A percentile compares a stretch with the other conserved stretches of the same genome.
phyloP scores from a whole-genome alignment of 1,139 yeast species.

The Suhomyces coccinellae region DNA sequence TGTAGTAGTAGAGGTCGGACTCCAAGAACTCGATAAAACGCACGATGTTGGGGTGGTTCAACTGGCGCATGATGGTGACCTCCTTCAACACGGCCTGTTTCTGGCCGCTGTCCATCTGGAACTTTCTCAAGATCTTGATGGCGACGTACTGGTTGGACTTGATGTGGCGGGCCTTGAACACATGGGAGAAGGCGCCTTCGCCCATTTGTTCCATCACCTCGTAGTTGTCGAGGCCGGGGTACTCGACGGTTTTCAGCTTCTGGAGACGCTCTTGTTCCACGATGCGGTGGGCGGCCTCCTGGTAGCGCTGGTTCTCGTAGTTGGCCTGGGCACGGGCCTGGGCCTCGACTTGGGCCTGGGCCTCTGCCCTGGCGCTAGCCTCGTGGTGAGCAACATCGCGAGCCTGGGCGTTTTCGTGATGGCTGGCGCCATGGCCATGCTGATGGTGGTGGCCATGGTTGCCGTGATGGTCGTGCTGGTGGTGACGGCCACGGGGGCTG shows the following conservation, averaged over 20 bases:
- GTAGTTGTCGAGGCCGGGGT: slow-evolving; percentile 48
- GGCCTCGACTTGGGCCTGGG: slow-evolving; percentile 12
- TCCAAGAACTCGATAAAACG: slow-evolving; percentile 51
- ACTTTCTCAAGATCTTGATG: slow-evolving; percentile 56
- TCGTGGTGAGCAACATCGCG: no score
- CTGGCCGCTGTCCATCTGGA: slow-evolving; percentile 55
- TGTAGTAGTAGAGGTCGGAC: slow-evolving; percentile 48
- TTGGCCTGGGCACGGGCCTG: slow-evolving; percentile 8
- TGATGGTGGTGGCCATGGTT: background rate
- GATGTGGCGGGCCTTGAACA: slow-evolving; percentile 64
- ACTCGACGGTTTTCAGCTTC: slow-evolving; percentile 39
- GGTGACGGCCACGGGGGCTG: slow-evolving; percentile 1
- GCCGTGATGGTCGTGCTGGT: background rate
- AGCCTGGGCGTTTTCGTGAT: no score
- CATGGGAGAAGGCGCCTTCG: slow-evolving; percentile 93
- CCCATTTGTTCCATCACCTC: slow-evolving; percentile 49
- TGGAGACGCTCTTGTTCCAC: slow-evolving; percentile 60
- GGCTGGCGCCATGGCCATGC: background rate
- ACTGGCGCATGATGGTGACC: slow-evolving; percentile 58
- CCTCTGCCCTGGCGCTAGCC: slow-evolving; percentile 7
- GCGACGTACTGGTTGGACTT: slow-evolving; percentile 52
- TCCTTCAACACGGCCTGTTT: slow-evolving; percentile 57
- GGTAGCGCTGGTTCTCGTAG: slow-evolving; percentile 36
- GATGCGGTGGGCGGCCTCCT: slow-evolving; percentile 57
- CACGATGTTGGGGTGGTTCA: slow-evolving; percentile 52